These are phyloP conservation scores for Cerrena zonata DNA, from an alignment of 1,284 basidiomycete genomes.

Conservation along the genomic window DNA sequence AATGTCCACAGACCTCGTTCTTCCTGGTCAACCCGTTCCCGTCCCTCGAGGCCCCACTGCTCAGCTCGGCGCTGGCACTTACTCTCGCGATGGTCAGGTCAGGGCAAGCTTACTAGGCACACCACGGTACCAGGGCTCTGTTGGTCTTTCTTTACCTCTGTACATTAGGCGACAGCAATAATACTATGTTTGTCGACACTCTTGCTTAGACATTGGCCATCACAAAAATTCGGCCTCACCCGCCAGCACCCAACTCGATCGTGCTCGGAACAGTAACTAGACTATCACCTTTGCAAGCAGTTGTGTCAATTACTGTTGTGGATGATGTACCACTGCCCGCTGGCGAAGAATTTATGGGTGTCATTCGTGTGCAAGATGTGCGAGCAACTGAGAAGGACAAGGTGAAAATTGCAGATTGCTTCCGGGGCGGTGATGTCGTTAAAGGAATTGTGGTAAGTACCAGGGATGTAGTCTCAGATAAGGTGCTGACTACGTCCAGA, in stretches of 20 bases:
- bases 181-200: slow-evolving; percentile 22
- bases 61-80: slow-evolving; percentile 66
- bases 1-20: slow-evolving; percentile 43
- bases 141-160: slow-evolving; percentile 38
- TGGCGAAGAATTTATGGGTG: slow-evolving; percentile 90
- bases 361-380: slow-evolving; percentile 90
- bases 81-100: slow-evolving; percentile 57
- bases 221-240: slow-evolving; percentile 55
- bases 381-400: slow-evolving; percentile 88
- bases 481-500: slow-evolving; percentile 49
- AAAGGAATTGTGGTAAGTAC: slow-evolving; percentile 81
- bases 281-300: slow-evolving; percentile 82
- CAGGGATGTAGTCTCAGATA: background rate
- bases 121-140: slow-evolving; percentile 60
- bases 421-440: slow-evolving; percentile 93
- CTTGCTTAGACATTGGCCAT: slow-evolving; percentile 49
- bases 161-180: slow-evolving; percentile 20
- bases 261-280: slow-evolving; percentile 81
- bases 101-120: slow-evolving; percentile 72
- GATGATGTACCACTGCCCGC: slow-evolving; percentile 83
- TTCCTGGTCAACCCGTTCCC: slow-evolving; percentile 80
- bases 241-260: slow-evolving; percentile 65
- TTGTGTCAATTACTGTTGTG: slow-evolving; percentile 83
- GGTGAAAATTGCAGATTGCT: slow-evolving; percentile 90
- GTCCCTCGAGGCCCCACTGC: slow-evolving; percentile 53